Base-by-base conservation (phyloP, 768 basidiomycete genomes). In the Pholiota microspora region DNA sequence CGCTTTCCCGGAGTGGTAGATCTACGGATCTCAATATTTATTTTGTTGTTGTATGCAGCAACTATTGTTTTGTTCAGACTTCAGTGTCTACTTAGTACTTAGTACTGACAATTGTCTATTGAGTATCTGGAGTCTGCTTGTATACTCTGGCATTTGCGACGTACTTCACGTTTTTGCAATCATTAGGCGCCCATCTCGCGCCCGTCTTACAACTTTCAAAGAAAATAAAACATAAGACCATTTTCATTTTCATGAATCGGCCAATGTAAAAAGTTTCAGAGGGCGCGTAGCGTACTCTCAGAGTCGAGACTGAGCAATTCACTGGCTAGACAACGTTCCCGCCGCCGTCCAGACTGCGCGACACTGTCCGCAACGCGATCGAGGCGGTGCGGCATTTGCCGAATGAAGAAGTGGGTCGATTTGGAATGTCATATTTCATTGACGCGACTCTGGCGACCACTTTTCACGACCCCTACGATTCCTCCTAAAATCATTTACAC, bases 1-100 rank as follows among this genome's bases (percentile, higher is more conserved):
- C 91, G 89, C 89, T 92, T 89, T 88, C 82, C 86, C 87, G 86
- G 88, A 89, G 88, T 89, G 87, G 88, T 88, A 88, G 78, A 78
- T 66, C 75, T 77, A 77, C 73, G 76, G 76, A 66, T 76, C 75
- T 78, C 77, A 78, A 78, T 77, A 78, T 78, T 78, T 78, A 77
- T 77, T 75, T 73, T 74, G 18, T 29, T 61, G 55, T 61, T 38
- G 12, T 53, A n/a, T n/a, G n/a, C n/a, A n/a, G n/a, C n/a, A n/a
- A n/a, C n/a, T n/a, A n/a, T n/a, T n/a, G n/a, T n/a, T n/a, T n/a
- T n/a, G n/a, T n/a, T n/a, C n/a, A n/a, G n/a, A n/a, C n/a, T n/a
- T n/a, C n/a, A n/a, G n/a, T n/a, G n/a, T n/a, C n/a, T n/a, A n/a
- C n/a, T n/a, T n/a, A n/a, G n/a, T n/a, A n/a, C n/a, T n/a, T n/a